A percentile compares a stretch with the other conserved stretches of the same genome.
Conservation (phyloP, 345 rosid species). For the Litchi chinensis region DNA sequence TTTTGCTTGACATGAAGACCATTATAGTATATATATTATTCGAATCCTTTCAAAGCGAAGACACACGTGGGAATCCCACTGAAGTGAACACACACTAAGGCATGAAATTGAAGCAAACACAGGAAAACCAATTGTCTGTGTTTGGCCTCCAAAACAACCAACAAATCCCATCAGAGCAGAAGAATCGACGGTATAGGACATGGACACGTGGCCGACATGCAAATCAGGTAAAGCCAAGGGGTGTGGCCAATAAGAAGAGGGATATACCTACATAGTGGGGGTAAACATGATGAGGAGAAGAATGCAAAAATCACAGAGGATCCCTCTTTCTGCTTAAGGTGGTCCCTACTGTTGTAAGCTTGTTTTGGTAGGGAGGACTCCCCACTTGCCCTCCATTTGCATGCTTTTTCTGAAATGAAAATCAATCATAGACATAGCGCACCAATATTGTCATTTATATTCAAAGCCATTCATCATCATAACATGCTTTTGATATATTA, state of each 20-base stretch:
- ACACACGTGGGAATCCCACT: conserved; percentile 20
- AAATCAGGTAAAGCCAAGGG: conserved; percentile 27
- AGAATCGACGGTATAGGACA: conserved; percentile 35
- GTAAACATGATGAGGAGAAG: conserved; percentile 47
- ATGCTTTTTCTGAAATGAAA: conserved; percentile 26
- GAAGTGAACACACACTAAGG: neutral
- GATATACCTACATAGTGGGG: conserved; percentile 50
- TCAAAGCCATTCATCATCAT: conserved; percentile 30
- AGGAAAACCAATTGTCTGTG: conserved; percentile 23
- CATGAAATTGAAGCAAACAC: conserved; percentile 7
- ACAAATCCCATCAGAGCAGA: conserved; percentile 41
- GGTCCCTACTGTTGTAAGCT: conserved; percentile 30
- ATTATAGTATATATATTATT: no score
- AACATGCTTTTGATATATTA: conserved; percentile 39
- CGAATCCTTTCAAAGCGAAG: neutral
- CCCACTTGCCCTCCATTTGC: conserved; percentile 29
- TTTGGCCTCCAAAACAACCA: conserved; percentile 55
- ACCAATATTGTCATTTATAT: conserved; percentile 14
- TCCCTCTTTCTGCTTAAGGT: conserved; percentile 33
- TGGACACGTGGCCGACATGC: conserved; percentile 66
- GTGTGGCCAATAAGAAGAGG: conserved; percentile 19
- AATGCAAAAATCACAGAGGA: conserved; percentile 19
- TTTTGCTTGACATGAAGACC: no score
- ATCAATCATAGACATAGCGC: conserved; percentile 40
- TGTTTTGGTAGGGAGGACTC: conserved; percentile 1